Percentiles rank a stretch among this genome's conserved stretches.
Evolutionary conservation across 495 filamentous ascomycete genomes (phyloP).

Genomic region (Cudoniella acicularis): DNA sequence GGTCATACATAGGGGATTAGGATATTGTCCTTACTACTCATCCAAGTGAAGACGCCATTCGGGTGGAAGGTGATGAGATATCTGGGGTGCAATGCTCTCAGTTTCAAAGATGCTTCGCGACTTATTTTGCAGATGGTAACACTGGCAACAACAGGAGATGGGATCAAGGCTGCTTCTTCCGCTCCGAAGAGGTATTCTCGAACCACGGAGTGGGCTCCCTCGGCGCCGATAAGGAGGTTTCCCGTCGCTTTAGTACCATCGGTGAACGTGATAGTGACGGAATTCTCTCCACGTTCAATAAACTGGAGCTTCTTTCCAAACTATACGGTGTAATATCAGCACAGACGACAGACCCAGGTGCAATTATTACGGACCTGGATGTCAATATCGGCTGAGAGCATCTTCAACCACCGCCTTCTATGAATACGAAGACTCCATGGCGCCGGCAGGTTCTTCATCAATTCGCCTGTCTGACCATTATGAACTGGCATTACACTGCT

Average conservation of each 20-base stretch:
- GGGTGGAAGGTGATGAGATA: slow-evolving; percentile 29
- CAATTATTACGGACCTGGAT: too few relatives aligned
- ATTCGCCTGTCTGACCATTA: too few relatives aligned
- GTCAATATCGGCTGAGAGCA: too few relatives aligned
- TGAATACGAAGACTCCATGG: too few relatives aligned
- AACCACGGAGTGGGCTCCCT: slow-evolving; percentile 38
- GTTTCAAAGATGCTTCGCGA: slow-evolving; percentile 19
- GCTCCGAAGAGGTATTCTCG: slow-evolving; percentile 33
- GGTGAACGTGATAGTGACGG: slow-evolving; percentile 34
- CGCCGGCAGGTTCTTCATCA: too few relatives aligned
- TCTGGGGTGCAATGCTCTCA: slow-evolving; percentile 27
- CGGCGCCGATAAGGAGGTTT: slow-evolving; percentile 37
- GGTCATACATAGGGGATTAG: neutral
- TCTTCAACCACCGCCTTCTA: too few relatives aligned
- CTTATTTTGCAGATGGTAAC: slow-evolving; percentile 13
- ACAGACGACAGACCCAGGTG: too few relatives aligned
- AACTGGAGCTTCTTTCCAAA: too few relatives aligned
- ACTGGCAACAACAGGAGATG: slow-evolving; percentile 12
- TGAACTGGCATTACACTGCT: too few relatives aligned
- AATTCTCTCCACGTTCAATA: too few relatives aligned
- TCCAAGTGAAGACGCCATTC: slow-evolving; percentile 24
- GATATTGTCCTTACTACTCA: slow-evolving; percentile 12
- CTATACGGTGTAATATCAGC: too few relatives aligned
- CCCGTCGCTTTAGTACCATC: slow-evolving; percentile 36
- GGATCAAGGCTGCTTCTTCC: slow-evolving; percentile 22